phyloP scores from a whole-genome alignment of 371 early-diverging fungal species.

The Mucor lusitanicus region DNA sequence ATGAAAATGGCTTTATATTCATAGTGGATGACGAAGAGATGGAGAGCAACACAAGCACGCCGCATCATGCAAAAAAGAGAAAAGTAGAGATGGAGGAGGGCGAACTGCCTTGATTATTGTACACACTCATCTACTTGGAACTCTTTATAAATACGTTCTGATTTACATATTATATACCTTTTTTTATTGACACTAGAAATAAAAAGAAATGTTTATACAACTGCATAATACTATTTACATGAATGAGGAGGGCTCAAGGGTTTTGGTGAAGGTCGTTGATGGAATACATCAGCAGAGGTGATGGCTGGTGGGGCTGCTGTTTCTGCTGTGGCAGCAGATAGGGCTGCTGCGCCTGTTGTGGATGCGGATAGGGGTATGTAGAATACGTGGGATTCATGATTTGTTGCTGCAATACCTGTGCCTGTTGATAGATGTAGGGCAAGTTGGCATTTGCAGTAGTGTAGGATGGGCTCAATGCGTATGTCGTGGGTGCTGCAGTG shows the following conservation, averaged over 20 bases:
- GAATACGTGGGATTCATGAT: background rate
- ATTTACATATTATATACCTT: background rate
- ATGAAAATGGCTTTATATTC: slow-evolving; percentile 19
- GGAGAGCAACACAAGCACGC: background rate
- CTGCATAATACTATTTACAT: background rate
- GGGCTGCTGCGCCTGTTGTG: background rate
- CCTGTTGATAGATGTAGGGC: background rate
- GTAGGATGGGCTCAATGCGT: background rate
- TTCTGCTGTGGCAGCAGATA: background rate
- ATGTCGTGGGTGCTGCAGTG: background rate
- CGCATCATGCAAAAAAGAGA: slow-evolving; percentile 10
- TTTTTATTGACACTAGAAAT: background rate
- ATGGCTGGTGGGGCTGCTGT: background rate
- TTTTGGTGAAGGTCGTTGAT: background rate
- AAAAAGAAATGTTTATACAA: background rate
- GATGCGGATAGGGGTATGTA: background rate
- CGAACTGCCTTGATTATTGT: slow-evolving; percentile 17
- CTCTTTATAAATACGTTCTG: too few relatives aligned
- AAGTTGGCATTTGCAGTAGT: background rate
- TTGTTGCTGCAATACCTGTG: background rate
- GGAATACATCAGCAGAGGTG: background rate
- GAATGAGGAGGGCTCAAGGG: background rate
- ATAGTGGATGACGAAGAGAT: slow-evolving; percentile 18
- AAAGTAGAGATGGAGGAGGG: slow-evolving; percentile 29
- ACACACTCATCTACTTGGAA: too few relatives aligned